Conservation (phyloP, 192 early-diverging fungal genomes). For the Martensiomyces pterosporus region DNA sequence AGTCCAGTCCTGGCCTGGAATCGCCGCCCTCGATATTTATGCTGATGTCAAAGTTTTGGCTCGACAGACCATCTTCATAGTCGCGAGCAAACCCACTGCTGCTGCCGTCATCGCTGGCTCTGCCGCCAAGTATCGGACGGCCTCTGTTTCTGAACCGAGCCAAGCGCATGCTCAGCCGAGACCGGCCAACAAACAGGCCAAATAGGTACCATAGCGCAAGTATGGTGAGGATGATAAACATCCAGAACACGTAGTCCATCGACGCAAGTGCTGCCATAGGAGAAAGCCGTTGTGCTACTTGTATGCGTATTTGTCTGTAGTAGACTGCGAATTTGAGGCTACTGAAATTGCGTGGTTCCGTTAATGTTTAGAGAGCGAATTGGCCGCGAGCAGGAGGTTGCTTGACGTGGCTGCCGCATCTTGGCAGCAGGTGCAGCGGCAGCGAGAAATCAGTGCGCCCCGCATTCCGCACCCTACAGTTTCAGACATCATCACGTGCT, state of each 20-base stretch:
- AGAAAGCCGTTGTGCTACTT: neutral
- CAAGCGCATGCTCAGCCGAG: conserved; percentile 27
- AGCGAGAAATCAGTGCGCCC: too few species aligned
- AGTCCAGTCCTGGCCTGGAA: conserved; percentile 40
- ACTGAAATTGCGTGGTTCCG: too few species aligned
- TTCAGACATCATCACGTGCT: too few species aligned
- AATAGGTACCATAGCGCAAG: conserved; percentile 42
- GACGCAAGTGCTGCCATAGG: neutral
- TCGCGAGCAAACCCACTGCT: conserved; percentile 25
- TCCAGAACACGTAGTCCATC: conserved; percentile 38
- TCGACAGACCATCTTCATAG: conserved; percentile 39
- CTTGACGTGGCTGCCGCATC: too few species aligned
- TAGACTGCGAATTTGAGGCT: too few species aligned
- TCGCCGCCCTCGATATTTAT: conserved; percentile 42
- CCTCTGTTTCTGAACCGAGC: conserved; percentile 16
- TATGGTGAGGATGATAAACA: conserved; percentile 21
- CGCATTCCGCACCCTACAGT: too few species aligned
- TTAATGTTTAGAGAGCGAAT: too few species aligned
- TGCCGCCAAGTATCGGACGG: conserved; percentile 12
- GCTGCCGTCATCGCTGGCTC: neutral
- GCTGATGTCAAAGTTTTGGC: conserved; percentile 46
- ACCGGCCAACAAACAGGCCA: conserved; percentile 30
- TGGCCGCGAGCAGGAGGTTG: too few species aligned
- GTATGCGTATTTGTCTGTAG: neutral
- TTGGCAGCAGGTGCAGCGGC: too few species aligned